Evolutionary conservation across 164 flowering plant species (phyloP), one percentile per base, ranked within the genome.

Genomic region (Akebia trifoliata): DNA sequence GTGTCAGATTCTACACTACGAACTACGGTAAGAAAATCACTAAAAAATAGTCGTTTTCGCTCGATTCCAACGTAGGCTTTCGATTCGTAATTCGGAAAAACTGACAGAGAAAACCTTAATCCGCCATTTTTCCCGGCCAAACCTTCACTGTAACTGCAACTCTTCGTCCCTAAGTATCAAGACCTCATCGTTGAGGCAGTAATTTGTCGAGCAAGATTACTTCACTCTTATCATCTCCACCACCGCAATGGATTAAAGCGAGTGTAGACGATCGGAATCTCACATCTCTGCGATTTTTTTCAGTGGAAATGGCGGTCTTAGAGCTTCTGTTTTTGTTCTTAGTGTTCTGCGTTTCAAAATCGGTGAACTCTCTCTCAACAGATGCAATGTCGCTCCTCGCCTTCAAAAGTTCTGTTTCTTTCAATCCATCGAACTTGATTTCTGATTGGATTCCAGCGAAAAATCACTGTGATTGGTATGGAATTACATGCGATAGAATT

Each of bases 401-500:
- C 42, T 68, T 84, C 58, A 84, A 77, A 61, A 38, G 15, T 56
- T 57, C 77, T 0, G 54, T 82, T n/a, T 50, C 70, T 15, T 28
- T n/a, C 40, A 78, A 75, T 37, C 76, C 78, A 4, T 54, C 49
- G 4, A 49, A 50, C 20, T 65, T 71, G 3, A 75, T 85, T 50
- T 52, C 71, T 29, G 62, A 32, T 62, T 85, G 91, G 87, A 55
- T 65, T 36, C 49, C 52, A 0, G 49, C 66, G 15, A 44, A 55
- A 2, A 14, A 54, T 43, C 74, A 76, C 74, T 85, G 91, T 61
- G 5, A 29, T 31, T 85, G 85, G 87, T 57, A 20, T 35, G 87
- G 91, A 1, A 73, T 85, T 54, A 56, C 72, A 12, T 85, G 91
- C 62, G 72, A 69, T 42, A 15, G 39, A 22, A 26, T 56, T 40